Conservation (phyloP, 2,329 filamentous ascomycete genomes). For the Zarea fungicola region DNA sequence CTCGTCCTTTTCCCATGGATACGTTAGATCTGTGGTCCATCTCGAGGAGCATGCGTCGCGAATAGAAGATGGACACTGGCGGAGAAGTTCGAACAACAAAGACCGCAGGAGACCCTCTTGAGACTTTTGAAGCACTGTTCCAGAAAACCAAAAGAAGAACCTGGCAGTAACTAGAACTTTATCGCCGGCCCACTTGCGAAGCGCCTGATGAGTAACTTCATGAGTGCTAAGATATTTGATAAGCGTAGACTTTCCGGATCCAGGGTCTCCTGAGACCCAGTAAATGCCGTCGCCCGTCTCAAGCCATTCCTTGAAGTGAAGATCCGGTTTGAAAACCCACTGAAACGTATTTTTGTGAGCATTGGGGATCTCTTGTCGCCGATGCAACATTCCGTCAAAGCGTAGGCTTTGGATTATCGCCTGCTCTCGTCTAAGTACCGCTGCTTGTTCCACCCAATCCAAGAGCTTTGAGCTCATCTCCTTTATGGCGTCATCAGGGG, state of each 20-base stretch:
- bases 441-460: neutral
- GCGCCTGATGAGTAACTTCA: conserved; percentile 10
- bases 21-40: neutral
- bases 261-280: conserved; percentile 35
- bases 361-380: neutral
- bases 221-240: conserved; percentile 31
- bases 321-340: neutral
- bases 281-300: conserved; percentile 19
- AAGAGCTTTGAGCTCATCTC: neutral
- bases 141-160: conserved; percentile 33
- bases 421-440: neutral
- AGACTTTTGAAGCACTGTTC: conserved; percentile 27
- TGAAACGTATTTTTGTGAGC: neutral
- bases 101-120: conserved; percentile 28
- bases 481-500: neutral
- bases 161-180: conserved; percentile 19
- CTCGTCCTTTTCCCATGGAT: neutral
- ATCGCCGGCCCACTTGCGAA: conserved; percentile 25
- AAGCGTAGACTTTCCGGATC: conserved; percentile 38
- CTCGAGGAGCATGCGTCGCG: neutral
- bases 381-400: neutral
- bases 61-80: conserved; percentile 17
- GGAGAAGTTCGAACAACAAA: conserved; percentile 26
- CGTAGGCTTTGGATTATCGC: neutral
- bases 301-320: conserved; percentile 23